A percentile compares a stretch with the other conserved stretches of the same genome.
Evolutionary conservation across 2,329 filamentous ascomycete genomes (phyloP).

Genomic region (Aspergillus calidoustus): DNA sequence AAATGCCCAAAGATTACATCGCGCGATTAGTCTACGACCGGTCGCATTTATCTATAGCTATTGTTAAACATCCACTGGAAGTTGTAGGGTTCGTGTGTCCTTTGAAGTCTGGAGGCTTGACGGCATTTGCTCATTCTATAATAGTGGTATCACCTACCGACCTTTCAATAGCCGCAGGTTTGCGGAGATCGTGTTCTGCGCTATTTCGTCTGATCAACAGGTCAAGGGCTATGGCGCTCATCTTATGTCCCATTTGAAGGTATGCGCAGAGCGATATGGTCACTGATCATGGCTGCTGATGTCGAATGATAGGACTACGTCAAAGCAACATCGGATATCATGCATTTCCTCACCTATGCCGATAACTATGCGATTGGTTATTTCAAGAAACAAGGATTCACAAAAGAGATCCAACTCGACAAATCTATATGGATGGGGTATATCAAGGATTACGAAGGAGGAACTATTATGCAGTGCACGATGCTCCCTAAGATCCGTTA

Average conservation of each 20-base stretch:
- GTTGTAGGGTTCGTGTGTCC: conserved; percentile 64
- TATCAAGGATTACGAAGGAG: conserved; percentile 99
- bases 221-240: conserved; percentile 98
- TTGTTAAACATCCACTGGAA: conserved; percentile 93
- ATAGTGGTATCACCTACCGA: too few species aligned
- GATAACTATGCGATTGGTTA: conserved; percentile 99
- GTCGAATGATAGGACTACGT: conserved; percentile 70
- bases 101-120: background rate
- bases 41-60: conserved; percentile 93
- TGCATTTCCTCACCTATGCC: conserved; percentile 98
- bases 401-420: conserved; percentile 94
- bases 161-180: conserved; percentile 68
- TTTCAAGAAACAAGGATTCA: conserved; percentile 99
- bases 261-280: too few species aligned
- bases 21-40: conserved; percentile 96
- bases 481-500: conserved; percentile 97
- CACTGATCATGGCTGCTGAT: background rate
- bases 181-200: conserved; percentile 98
- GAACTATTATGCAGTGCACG: conserved; percentile 98
- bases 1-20: conserved; percentile 99
- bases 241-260: conserved; percentile 93
- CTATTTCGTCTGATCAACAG: conserved; percentile 95
- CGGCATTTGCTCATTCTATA: too few species aligned
- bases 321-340: conserved; percentile 92
- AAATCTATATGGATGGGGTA: conserved; percentile 97